These are phyloP conservation scores for Alternaria sp. DNA, from an alignment of 2,329 filamentous ascomycete species.

Conservation along the genomic window DNA sequence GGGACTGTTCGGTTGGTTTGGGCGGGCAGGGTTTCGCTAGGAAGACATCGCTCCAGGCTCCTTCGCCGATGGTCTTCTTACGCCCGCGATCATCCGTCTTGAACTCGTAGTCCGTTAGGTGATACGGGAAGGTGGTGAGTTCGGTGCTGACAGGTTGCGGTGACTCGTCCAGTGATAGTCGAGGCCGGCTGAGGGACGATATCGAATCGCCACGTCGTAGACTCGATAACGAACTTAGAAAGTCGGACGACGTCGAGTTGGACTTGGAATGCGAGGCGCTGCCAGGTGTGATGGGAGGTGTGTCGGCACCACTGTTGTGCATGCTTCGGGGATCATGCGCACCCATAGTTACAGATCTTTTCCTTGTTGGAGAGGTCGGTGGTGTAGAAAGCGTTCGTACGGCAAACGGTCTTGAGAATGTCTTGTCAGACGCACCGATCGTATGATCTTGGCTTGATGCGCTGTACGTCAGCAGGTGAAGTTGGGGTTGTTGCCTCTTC, in stretches of 20 bases:
- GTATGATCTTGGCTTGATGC: conserved; percentile 10
- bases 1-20: conserved; percentile 8
- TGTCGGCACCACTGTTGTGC: conserved; percentile 28
- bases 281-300: conserved; percentile 41
- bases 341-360: conserved; percentile 24
- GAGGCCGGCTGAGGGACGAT: conserved; percentile 15
- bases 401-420: conserved; percentile 3
- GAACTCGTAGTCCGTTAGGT: conserved; percentile 37
- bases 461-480: conserved; percentile 16
- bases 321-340: conserved; percentile 11
- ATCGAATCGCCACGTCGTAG: conserved; percentile 30
- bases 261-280: conserved; percentile 25
- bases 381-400: conserved; percentile 28
- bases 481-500: conserved; percentile 17
- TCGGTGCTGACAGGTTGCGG: conserved; percentile 29
- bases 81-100: conserved; percentile 26
- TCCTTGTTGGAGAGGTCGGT: conserved; percentile 33
- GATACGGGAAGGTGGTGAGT: conserved; percentile 30
- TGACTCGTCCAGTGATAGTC: conserved; percentile 23
- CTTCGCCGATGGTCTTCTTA: conserved; percentile 40
- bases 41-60: conserved; percentile 48
- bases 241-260: conserved; percentile 27
- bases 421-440: conserved; percentile 9
- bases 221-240: conserved; percentile 23
- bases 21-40: conserved; percentile 35